Evolutionary conservation across 441 rosid species (phyloP).

Genomic region (Populus trichocarpa): DNA sequence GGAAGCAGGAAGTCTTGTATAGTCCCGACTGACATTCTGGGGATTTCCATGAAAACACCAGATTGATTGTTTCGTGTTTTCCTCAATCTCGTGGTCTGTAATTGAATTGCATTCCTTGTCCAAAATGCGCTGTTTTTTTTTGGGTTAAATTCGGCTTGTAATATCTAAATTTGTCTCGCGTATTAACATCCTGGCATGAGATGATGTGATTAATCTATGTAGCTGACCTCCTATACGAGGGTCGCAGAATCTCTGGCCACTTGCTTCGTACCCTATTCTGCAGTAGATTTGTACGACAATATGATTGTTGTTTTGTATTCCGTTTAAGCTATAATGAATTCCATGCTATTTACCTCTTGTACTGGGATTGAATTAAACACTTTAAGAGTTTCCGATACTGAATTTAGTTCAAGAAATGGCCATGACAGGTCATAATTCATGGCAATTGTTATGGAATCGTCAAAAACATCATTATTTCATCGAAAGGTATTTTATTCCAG

Average conservation of each 20-base stretch:
- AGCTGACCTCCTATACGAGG: neutral
- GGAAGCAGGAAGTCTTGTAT: slow-evolving; percentile 29
- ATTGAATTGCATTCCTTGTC: slow-evolving; percentile 22
- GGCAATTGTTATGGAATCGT: too few species aligned
- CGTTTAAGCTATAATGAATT: neutral
- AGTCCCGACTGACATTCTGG: slow-evolving; percentile 34
- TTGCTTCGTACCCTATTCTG: neutral
- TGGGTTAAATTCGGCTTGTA: neutral
- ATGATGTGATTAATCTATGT: neutral
- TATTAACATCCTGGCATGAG: neutral
- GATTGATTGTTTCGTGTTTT: slow-evolving; percentile 22
- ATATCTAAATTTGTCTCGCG: slow-evolving; percentile 2
- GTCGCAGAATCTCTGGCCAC: neutral
- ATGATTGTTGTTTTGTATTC: neutral
- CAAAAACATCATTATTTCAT: too few species aligned
- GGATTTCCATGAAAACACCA: slow-evolving; percentile 28
- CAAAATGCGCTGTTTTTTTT: neutral
- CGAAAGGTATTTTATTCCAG: too few species aligned
- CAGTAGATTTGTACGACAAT: neutral
- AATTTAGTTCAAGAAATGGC: neutral
- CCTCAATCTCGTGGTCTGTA: slow-evolving; percentile 23
- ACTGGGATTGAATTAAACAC: neutral
- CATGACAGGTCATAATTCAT: neutral
- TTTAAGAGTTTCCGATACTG: neutral
- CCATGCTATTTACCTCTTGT: neutral